Evolutionary conservation across 345 rosid genomes (phyloP).

Genomic region (Eucalyptus caleyi): DNA sequence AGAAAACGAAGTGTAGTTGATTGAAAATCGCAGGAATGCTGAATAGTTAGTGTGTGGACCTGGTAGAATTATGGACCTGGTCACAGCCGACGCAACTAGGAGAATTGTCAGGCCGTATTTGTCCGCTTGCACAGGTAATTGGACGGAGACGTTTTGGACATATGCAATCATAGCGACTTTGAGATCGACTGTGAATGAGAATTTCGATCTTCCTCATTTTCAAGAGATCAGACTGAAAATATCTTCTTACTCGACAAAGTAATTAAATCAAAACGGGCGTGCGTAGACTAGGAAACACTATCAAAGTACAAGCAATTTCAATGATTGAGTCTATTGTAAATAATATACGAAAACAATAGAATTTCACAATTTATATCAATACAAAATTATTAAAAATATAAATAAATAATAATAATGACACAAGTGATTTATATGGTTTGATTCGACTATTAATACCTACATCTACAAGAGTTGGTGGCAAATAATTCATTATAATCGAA

Average conservation of each 20-base stretch:
- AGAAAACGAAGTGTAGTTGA: not conserved
- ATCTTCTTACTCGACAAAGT: not conserved
- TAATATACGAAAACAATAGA: accelerated
- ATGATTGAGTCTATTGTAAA: not conserved
- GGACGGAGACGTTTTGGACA: not conserved
- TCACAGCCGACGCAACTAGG: not conserved
- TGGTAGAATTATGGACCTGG: no score
- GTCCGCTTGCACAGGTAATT: not conserved
- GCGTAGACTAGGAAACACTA: not conserved
- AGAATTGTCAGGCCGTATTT: not conserved
- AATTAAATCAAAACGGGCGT: not conserved
- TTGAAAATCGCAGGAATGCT: not conserved
- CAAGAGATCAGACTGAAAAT: not conserved
- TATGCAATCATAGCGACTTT: not conserved
- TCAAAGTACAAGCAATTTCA: not conserved
- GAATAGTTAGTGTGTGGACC: not conserved
- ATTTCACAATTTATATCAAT: accelerated
- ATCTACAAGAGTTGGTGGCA: accelerated
- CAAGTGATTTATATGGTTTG: accelerated
- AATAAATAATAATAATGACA: no score
- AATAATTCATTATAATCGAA: accelerated
- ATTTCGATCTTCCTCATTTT: not conserved
- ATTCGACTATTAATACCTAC: accelerated
- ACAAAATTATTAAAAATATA: no score
- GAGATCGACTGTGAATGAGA: not conserved